Evolutionary conservation across 2,329 filamentous ascomycete genomes (phyloP), one percentile per base, ranked within the genome.

Genomic region (Biscogniauxia mediterranea): DNA sequence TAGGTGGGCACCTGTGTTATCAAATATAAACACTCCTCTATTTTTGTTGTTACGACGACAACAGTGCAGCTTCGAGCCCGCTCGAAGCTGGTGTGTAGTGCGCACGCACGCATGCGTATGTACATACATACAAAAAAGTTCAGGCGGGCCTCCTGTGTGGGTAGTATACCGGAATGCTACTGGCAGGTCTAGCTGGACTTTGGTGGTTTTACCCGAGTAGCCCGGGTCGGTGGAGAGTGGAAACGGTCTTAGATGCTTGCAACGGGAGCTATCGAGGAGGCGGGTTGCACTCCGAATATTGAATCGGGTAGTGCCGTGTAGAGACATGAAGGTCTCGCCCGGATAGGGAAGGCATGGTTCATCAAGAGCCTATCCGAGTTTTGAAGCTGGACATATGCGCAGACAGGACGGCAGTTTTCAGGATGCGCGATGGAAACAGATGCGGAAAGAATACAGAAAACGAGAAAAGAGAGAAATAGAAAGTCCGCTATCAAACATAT

Each of bases 261-360:
- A 13, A 42, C 54, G 21, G 54, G 28, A 55, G 23, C 28, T 26
- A 32, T 55, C 54, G 54, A 38, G 54, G 42, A 56, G 54, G 11
- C 54, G 57, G 28, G 53, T 56, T 32, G 56, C 55, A 54, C 25
- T 57, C 54, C 20, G 20, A 56, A 19, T 42, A 28, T 28, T 57
- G 32, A 62, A 28, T 51, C 20, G 7, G 53, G 23, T 26, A 32
- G 28, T 32, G 28, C 28, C 28, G 28, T 32, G 7, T 17, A 25
- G 46, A 42, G 25, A 50, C 46, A 23, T 9, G n/a, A 57, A 21
- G 9, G 46, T 46, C 55, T 51, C 49, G 9, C 23, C 20, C 61
- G 65, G 65, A 19, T 63, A 67, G 58, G 60, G 13, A 60, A 61
- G 61, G 61, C 61, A 54, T 64, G 65, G 61, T 50, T 32, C 56